Conservation (phyloP, 768 basidiomycete species). For the Boletus patriciae region DNA sequence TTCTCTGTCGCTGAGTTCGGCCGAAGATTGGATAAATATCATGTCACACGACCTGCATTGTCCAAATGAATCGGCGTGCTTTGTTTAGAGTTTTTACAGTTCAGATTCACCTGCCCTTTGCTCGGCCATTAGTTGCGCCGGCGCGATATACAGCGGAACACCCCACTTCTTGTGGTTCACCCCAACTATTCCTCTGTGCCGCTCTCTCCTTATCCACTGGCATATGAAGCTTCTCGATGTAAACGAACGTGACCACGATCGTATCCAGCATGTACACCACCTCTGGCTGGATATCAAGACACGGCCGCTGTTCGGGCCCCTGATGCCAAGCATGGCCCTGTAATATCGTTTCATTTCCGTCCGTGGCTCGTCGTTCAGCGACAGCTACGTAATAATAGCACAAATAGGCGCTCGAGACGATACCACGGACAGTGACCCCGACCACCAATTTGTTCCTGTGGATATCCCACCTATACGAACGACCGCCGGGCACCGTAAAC, state of each 20-base stretch:
- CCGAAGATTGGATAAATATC: no score
- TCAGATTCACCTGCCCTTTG: no score
- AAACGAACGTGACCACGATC: neutral
- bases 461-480: constrained; percentile 27
- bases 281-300: neutral
- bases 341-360: neutral
- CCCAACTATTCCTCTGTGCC: neutral
- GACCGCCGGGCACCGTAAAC: constrained; percentile 28
- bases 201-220: neutral
- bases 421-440: neutral
- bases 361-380: neutral
- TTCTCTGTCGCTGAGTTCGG: neutral
- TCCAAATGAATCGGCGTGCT: neutral
- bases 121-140: neutral
- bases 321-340: neutral
- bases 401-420: neutral
- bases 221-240: neutral
- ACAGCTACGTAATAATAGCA: neutral
- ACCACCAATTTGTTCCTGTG: neutral
- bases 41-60: neutral
- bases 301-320: neutral
- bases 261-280: neutral
- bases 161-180: neutral
- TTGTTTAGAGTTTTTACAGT: neutral
- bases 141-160: neutral